Base-by-base conservation (phyloP, 2,329 filamentous ascomycete genomes). In the Ophiostoma sp. region DNA sequence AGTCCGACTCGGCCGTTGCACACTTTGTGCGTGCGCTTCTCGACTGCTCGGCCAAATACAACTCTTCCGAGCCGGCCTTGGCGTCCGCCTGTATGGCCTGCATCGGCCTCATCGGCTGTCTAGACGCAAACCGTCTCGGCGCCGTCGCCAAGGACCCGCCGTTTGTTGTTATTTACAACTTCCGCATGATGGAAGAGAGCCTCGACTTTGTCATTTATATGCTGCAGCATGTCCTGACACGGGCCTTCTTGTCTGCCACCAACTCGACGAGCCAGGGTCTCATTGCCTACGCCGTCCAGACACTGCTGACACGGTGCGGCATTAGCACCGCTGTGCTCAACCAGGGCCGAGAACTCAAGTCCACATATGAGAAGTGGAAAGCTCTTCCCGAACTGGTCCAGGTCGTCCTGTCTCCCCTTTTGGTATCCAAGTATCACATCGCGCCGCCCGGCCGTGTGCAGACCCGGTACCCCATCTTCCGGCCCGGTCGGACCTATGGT, bases 241-340 rank as follows among this genome's bases (percentile, higher is more conserved):
- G 95, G 75, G 92, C 95, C 0, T 99, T 99, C 79, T 85, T 97
- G 59, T 97, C 95, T 0, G 92, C 93, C 1, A 96, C 92, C 0
- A 97, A 98, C 80, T 92, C 94, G 1, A 91, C 90, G 76, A 87
- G 94, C 6, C 96, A 98, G 81, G 95, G 94, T 0, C 97, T 97
- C 79, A 86, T 99, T 22, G 95, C 95, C 1, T 99, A 93, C 81
- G 93, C 92, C 1, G 98, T 99, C 90, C 96, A 99, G 81, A 92
- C 97, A 78, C 87, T 98, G 55, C 87, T 98, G 3, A 90, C 91
- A 61, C 90, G 91, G 76, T 93, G 92, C 78, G 91, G 92, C 36
- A 91, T 98, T 78, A 90, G 86, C 74, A 84, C 87, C 12, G 88
- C 87, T 0, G 86, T 84, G 70, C 39, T 31, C 31, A 72, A 64